phyloP scores from a whole-genome alignment of 1,139 yeast species.

The Suhomyces choctaworum region DNA sequence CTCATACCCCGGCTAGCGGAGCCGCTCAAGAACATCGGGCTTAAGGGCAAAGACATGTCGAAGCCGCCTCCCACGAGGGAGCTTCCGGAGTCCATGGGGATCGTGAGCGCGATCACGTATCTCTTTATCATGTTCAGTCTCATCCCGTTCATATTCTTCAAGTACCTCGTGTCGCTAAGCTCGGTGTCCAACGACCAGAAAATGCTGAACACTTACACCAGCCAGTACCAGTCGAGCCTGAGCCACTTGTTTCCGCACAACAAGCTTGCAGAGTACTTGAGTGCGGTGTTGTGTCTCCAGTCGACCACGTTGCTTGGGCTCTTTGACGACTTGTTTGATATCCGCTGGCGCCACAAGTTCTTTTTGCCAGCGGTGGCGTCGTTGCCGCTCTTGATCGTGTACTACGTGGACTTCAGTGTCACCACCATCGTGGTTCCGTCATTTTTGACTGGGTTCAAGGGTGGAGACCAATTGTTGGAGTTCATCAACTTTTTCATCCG shows the following conservation, averaged over 20 bases:
- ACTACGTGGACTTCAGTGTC: constrained; percentile 91
- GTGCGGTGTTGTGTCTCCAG: constrained; percentile 81
- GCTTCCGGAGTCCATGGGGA: constrained; percentile 90
- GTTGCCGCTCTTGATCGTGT: constrained; percentile 85
- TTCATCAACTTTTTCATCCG: constrained; percentile 26
- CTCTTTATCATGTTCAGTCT: constrained; percentile 77
- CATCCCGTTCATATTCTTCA: constrained; percentile 87
- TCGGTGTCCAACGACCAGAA: constrained; percentile 38
- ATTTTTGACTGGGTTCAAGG: constrained; percentile 47
- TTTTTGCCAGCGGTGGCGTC: constrained; percentile 94
- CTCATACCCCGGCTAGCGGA: constrained; percentile 69
- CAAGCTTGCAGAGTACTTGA: constrained; percentile 79
- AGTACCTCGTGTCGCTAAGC: constrained; percentile 61
- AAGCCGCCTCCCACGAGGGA: constrained; percentile 59
- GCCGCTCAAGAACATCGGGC: constrained; percentile 72
- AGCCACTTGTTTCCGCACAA: constrained; percentile 72
- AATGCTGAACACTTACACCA: constrained; percentile 34
- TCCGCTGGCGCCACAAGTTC: constrained; percentile 96
- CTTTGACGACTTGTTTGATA: constrained; percentile 92
- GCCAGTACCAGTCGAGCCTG: constrained; percentile 35
- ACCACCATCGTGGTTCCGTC: constrained; percentile 87
- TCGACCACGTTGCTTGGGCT: constrained; percentile 84
- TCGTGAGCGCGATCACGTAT: constrained; percentile 79
- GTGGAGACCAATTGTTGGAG: constrained; percentile 24
- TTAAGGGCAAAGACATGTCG: constrained; percentile 80